Evolutionary conservation across 352 stramenopile genomes (phyloP).

Genomic region (Phytopythium montanum): DNA sequence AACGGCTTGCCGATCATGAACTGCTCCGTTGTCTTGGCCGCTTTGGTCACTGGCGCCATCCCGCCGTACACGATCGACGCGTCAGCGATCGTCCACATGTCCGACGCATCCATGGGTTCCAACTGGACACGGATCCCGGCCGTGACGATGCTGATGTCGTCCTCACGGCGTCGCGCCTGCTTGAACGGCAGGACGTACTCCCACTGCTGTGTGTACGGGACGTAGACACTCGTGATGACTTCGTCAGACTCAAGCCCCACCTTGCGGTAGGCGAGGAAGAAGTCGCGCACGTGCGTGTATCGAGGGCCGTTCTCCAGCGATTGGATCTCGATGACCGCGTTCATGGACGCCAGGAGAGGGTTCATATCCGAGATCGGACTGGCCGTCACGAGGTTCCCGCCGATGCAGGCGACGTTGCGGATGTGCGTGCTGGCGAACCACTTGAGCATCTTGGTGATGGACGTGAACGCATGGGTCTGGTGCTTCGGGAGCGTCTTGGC

Average conservation of each 20-base stretch:
- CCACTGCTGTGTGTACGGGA: slow-evolving; percentile 84
- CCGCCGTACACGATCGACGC: slow-evolving; percentile 60
- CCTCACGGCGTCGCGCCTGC: slow-evolving; percentile 92
- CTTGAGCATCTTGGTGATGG: slow-evolving; percentile 89
- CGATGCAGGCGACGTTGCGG: slow-evolving; percentile 94
- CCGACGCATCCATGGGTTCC: slow-evolving; percentile 46
- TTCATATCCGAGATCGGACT: slow-evolving; percentile 98
- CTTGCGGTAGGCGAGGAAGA: slow-evolving; percentile 94
- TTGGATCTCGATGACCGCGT: slow-evolving; percentile 64
- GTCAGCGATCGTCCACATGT: slow-evolving; percentile 71
- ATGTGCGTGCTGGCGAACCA: slow-evolving; percentile 98
- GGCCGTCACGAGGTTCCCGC: slow-evolving; percentile 95
- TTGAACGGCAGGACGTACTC: slow-evolving; percentile 96
- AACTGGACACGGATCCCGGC: slow-evolving; percentile 89
- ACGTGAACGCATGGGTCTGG: slow-evolving; percentile 47
- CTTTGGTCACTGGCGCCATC: slow-evolving; percentile 71
- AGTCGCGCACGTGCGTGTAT: slow-evolving; percentile 82
- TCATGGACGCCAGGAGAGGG: slow-evolving; percentile 89
- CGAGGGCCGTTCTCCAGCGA: slow-evolving; percentile 24
- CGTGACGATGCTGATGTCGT: slow-evolving; percentile 98
- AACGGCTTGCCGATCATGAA: slow-evolving; percentile 86
- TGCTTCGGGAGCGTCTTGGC: slow-evolving; percentile 32
- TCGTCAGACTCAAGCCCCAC: slow-evolving; percentile 88
- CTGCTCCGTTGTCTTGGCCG: slow-evolving; percentile 41
- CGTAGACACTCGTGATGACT: slow-evolving; percentile 90